A percentile compares a stretch with the other conserved stretches of the same genome.
phyloP scores from a whole-genome alignment of 2,329 filamentous ascomycete species.

The Trichophyton verrucosum region DNA sequence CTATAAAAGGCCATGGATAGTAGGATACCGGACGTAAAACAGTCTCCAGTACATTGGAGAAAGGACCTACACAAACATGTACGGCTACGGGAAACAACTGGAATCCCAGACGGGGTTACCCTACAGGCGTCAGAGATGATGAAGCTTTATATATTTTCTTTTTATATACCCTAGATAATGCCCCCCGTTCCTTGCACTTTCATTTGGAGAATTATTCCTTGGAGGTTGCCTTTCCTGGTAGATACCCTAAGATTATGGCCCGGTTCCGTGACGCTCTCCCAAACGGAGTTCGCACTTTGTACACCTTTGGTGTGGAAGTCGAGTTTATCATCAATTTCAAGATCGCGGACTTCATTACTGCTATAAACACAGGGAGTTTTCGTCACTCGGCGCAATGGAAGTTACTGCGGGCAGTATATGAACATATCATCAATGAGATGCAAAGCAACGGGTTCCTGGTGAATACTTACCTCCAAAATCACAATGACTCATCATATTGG shows the following conservation, averaged over 20 bases:
- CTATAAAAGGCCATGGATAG: no score
- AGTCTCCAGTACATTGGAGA: no score
- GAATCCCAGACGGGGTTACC: no score
- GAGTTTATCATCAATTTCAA: conserved; percentile 14
- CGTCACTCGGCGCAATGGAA: not conserved
- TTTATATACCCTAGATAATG: no score
- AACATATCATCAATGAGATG: conserved; percentile 9
- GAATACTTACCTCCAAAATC: conserved; percentile 6
- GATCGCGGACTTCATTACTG: not conserved
- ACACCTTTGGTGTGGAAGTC: conserved; percentile 11
- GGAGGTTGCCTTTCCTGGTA: not conserved
- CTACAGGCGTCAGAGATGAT: no score
- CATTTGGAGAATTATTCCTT: not conserved
- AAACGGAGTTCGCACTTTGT: not conserved
- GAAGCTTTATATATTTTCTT: no score
- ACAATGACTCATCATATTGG: conserved; percentile 7
- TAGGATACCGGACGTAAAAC: no score
- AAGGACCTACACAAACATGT: no score
- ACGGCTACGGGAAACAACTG: no score
- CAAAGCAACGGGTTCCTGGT: conserved; percentile 7
- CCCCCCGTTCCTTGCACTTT: no score
- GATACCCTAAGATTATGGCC: not conserved
- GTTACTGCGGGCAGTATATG: conserved; percentile 6
- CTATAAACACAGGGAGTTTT: not conserved
- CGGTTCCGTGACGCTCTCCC: not conserved